Conservation (phyloP, 1,139 yeast species). For the Sugiyamaella japonica region DNA sequence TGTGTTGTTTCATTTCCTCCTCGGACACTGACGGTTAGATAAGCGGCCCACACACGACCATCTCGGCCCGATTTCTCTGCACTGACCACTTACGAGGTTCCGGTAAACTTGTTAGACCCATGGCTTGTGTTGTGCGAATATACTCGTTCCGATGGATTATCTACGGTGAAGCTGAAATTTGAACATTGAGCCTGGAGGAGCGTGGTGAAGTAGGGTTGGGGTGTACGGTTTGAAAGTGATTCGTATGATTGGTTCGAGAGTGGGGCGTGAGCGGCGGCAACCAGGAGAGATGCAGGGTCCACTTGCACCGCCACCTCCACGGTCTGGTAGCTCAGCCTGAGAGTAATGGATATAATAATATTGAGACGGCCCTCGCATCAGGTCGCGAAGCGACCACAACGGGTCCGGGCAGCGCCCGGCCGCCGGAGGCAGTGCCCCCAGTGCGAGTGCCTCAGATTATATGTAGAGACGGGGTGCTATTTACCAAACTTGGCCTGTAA, state of each 20-base stretch:
- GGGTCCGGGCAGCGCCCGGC: too few relatives aligned
- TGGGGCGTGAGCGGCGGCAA: not conserved
- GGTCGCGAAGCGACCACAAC: too few relatives aligned
- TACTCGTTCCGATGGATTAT: too few relatives aligned
- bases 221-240: not conserved
- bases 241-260: not conserved
- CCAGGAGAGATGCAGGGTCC: too few relatives aligned
- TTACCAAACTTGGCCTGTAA: slow-evolving; percentile 11
- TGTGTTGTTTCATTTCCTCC: slow-evolving; percentile 80
- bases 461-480: too few relatives aligned
- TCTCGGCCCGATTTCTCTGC: not conserved
- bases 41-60: not conserved
- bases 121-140: slow-evolving; percentile 3
- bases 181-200: not conserved
- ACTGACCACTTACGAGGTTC: slow-evolving; percentile 27
- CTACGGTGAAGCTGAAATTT: not conserved
- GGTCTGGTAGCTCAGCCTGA: too few relatives aligned
- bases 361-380: too few relatives aligned
- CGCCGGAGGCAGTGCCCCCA: too few relatives aligned
- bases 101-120: slow-evolving; percentile 25
- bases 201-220: not conserved
- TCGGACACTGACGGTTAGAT: slow-evolving; percentile 57
- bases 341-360: too few relatives aligned
- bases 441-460: too few relatives aligned
- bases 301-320: too few relatives aligned